Percentiles rank a stretch among this genome's conserved stretches.
Evolutionary conservation across 176 grass and related monocot species (phyloP).

Genomic region (Neostapfia colusana): DNA sequence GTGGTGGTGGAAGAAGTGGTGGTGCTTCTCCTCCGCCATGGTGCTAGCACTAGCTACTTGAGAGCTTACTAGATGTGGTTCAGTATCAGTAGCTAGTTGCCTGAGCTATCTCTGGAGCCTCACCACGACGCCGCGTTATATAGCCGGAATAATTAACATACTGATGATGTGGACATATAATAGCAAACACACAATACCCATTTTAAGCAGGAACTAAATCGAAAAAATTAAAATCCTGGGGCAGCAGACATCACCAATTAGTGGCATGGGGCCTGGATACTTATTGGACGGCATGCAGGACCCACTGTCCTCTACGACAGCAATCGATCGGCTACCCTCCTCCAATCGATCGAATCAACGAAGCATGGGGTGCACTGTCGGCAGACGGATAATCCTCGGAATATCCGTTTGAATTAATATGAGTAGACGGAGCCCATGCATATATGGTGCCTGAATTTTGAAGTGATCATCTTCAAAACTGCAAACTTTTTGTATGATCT

Average conservation of each 20-base stretch:
- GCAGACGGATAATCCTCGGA: background rate
- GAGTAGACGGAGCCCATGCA: background rate
- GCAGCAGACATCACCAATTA: too few species aligned
- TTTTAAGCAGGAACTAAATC: background rate
- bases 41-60: background rate
- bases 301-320: background rate
- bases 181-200: background rate
- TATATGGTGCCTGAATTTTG: background rate
- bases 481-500: too few species aligned
- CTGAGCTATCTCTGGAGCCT: background rate
- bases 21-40: constrained; percentile 58
- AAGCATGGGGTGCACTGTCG: constrained; percentile 21
- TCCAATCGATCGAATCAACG: background rate
- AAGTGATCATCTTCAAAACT: background rate
- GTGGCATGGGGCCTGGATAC: background rate
- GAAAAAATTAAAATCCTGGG: background rate
- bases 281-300: background rate
- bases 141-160: background rate
- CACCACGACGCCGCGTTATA: background rate
- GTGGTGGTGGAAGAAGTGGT: constrained; percentile 53
- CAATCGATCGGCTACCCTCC: background rate
- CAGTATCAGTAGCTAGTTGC: too few species aligned
- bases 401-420: background rate
- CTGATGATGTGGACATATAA: background rate
- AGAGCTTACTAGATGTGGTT: background rate